Evolutionary conservation across 2,329 filamentous ascomycete species (phyloP).

Genomic region (Knufia petricola): DNA sequence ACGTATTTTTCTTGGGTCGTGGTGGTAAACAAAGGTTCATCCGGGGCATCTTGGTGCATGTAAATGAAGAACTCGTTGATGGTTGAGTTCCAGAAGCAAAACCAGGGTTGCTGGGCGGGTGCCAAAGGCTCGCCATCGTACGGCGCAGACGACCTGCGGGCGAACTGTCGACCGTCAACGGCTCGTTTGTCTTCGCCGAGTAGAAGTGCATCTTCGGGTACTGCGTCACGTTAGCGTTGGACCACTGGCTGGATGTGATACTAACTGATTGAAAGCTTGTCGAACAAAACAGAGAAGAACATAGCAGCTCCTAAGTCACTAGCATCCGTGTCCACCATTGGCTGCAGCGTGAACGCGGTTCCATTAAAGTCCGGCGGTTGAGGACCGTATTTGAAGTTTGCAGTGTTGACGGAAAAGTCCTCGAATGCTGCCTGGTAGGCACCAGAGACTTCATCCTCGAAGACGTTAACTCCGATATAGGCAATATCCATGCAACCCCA

Average conservation of each 20-base stretch:
- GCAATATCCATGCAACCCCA: slow-evolving; percentile 41
- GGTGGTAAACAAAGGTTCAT: slow-evolving; percentile 18
- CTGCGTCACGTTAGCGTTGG: slow-evolving; percentile 6
- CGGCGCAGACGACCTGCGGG: slow-evolving; percentile 14
- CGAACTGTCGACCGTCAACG: background rate
- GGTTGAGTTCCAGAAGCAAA: slow-evolving; percentile 60
- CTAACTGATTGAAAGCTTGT: slow-evolving; percentile 51
- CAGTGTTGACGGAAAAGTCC: slow-evolving; percentile 28
- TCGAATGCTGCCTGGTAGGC: slow-evolving; percentile 30
- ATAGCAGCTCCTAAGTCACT: slow-evolving; percentile 50
- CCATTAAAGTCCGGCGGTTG: slow-evolving; percentile 45
- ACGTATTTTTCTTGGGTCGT: background rate
- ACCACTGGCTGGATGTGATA: background rate
- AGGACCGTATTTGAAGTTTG: slow-evolving; percentile 48
- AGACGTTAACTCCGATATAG: slow-evolving; percentile 27
- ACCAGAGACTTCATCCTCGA: slow-evolving; percentile 23
- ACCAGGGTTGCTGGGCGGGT: slow-evolving; percentile 57
- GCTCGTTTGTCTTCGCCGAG: background rate
- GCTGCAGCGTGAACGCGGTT: slow-evolving; percentile 38
- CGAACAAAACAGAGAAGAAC: slow-evolving; percentile 53
- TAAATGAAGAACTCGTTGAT: slow-evolving; percentile 60
- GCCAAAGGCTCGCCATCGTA: slow-evolving; percentile 35
- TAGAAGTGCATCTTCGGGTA: slow-evolving; percentile 7
- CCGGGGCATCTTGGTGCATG: slow-evolving; percentile 42
- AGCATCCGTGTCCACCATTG: slow-evolving; percentile 50